A percentile compares a stretch with the other conserved stretches of the same genome.
These are phyloP conservation scores for Daedaleopsis nitida DNA, from an alignment of 768 basidiomycete genomes.

Conservation along the genomic window DNA sequence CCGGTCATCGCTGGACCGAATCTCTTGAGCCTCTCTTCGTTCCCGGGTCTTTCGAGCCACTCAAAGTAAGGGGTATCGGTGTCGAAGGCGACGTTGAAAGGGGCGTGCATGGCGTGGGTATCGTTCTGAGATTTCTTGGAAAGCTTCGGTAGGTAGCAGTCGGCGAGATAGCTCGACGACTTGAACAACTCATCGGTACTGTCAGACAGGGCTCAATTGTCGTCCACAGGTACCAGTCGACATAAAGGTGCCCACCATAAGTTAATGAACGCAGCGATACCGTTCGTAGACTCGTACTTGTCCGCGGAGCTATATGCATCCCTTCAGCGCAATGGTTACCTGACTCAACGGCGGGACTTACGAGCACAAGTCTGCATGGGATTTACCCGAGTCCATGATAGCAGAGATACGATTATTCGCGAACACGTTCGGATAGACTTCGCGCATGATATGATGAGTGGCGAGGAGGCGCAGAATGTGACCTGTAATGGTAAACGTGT, in stretches of 20 bases:
- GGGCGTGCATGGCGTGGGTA: slow-evolving; percentile 50
- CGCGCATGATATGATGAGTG: slow-evolving; percentile 74
- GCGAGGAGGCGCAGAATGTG: slow-evolving; percentile 77
- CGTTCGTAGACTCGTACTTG: slow-evolving; percentile 69
- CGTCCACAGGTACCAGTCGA: not conserved
- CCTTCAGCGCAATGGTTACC: not conserved
- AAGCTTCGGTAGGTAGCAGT: slow-evolving; percentile 36
- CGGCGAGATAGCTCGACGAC: slow-evolving; percentile 73
- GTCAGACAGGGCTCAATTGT: not conserved
- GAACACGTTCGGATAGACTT: slow-evolving; percentile 72
- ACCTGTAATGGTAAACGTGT: slow-evolving; percentile 38
- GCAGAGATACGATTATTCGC: slow-evolving; percentile 71
- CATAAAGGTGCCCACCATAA: slow-evolving; percentile 50
- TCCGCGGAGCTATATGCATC: slow-evolving; percentile 46
- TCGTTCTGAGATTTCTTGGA: not conserved
- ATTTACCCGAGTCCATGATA: slow-evolving; percentile 68
- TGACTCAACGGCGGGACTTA: slow-evolving; percentile 27
- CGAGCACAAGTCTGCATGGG: slow-evolving; percentile 51
- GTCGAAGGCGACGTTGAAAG: slow-evolving; percentile 74
- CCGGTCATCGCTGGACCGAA: slow-evolving; percentile 81
- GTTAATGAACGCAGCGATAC: slow-evolving; percentile 70
- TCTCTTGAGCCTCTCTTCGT: slow-evolving; percentile 51
- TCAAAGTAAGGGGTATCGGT: slow-evolving; percentile 56
- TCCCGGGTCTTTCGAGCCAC: slow-evolving; percentile 68
- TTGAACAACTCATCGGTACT: slow-evolving; percentile 82